These are phyloP conservation scores for Hymenoscyphus linearis DNA, from an alignment of 2,329 filamentous ascomycete genomes.

Conservation along the genomic window DNA sequence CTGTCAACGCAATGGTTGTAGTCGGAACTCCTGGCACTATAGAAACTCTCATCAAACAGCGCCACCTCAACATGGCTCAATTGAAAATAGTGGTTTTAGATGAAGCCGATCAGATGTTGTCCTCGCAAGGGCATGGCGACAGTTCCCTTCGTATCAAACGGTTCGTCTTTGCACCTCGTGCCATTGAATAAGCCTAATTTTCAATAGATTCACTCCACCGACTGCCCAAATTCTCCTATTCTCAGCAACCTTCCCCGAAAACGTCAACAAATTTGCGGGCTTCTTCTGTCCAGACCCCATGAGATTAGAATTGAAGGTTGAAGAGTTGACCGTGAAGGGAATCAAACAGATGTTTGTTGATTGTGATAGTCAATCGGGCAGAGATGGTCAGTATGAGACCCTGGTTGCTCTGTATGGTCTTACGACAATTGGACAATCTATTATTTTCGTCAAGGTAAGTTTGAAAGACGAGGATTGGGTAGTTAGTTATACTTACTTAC, in stretches of 20 bases:
- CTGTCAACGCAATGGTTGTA: conserved; percentile 72
- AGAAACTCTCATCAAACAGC: conserved; percentile 75
- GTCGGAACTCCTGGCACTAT: conserved; percentile 94
- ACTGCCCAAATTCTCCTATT: conserved; percentile 86
- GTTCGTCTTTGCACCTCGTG: conserved; percentile 44
- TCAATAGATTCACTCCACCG: conserved; percentile 61
- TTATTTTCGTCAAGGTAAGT: conserved; percentile 89
- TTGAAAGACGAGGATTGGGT: neutral
- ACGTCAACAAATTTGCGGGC: conserved; percentile 77
- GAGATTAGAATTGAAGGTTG: conserved; percentile 78
- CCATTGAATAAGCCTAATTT: conserved; percentile 11
- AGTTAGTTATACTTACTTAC: conserved; percentile 1
- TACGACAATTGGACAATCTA: conserved; percentile 94
- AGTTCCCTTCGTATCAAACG: conserved; percentile 87
- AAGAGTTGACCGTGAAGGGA: conserved; percentile 91
- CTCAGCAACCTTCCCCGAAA: conserved; percentile 90
- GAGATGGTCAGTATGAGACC: conserved; percentile 60
- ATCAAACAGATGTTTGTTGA: conserved; percentile 99
- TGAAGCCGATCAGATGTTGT: conserved; percentile 98
- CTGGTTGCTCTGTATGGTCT: conserved; percentile 91
- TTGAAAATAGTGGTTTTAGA: conserved; percentile 86
- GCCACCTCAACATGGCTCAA: conserved; percentile 64
- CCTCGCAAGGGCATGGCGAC: conserved; percentile 89
- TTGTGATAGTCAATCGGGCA: conserved; percentile 73
- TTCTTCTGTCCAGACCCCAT: conserved; percentile 84